phyloP scores from a whole-genome alignment of 1,284 basidiomycete genomes.

The Irpex sp. region DNA sequence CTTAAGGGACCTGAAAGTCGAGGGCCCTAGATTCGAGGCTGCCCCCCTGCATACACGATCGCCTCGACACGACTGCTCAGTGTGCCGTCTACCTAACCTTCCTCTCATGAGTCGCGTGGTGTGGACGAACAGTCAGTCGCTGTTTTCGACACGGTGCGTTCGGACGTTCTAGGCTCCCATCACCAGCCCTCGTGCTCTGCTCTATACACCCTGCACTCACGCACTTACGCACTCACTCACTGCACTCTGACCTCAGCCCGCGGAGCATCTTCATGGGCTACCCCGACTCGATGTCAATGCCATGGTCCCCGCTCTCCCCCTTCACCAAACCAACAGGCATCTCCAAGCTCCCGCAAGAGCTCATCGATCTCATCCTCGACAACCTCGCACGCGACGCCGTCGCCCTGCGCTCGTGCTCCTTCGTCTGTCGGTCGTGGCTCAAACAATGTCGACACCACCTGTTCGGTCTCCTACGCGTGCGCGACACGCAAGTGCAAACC shows the following conservation, averaged over 20 bases:
- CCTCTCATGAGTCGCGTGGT: no score
- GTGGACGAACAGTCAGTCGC: no score
- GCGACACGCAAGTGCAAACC: neutral
- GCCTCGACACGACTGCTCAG: no score
- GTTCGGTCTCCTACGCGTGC: conserved; percentile 1
- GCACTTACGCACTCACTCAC: neutral
- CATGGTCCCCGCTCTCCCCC: no score
- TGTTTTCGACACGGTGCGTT: no score
- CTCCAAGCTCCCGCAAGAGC: conserved; percentile 15
- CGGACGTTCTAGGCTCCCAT: no score
- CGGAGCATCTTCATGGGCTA: neutral
- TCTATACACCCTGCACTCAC: neutral
- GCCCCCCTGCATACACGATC: no score
- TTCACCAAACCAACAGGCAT: neutral
- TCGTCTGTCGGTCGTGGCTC: conserved; percentile 1
- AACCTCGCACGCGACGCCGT: conserved; percentile 4
- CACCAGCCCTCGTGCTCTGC: no score
- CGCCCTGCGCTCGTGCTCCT: conserved; percentile 1
- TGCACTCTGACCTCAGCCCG: neutral
- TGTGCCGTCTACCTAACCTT: no score
- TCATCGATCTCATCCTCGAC: conserved; percentile 14
- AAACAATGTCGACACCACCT: conserved; percentile 4
- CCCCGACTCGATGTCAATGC: neutral
- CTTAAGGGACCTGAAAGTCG: neutral
- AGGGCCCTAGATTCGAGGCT: neutral